phyloP scores from a whole-genome alignment of 176 grass and related monocot genomes.

The Carex pumila region DNA sequence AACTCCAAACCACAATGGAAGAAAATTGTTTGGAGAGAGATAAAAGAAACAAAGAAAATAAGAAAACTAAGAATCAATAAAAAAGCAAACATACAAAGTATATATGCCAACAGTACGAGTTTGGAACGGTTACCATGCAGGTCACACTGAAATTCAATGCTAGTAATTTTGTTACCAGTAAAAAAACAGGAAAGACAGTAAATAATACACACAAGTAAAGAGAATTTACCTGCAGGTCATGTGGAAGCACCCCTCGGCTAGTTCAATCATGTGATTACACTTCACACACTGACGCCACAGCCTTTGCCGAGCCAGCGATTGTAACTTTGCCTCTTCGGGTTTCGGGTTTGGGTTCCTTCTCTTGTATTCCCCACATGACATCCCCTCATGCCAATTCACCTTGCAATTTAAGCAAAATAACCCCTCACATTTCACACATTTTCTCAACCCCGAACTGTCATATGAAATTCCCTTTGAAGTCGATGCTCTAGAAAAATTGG shows the following conservation, averaged over 20 bases:
- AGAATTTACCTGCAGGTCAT: slow-evolving; percentile 64
- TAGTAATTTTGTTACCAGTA: background rate
- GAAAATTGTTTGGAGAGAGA: background rate
- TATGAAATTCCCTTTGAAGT: slow-evolving; percentile 28
- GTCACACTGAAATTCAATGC: background rate
- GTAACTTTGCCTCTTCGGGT: slow-evolving; percentile 41
- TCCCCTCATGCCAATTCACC: slow-evolving; percentile 56
- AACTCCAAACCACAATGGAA: background rate
- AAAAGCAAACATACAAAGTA: background rate
- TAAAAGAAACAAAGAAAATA: no score
- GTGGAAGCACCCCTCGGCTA: slow-evolving; percentile 55
- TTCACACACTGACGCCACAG: slow-evolving; percentile 59
- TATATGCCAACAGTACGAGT: background rate
- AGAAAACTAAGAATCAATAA: background rate
- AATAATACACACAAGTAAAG: background rate
- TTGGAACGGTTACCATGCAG: background rate
- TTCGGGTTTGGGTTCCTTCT: slow-evolving; percentile 26
- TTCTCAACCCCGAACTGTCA: slow-evolving; percentile 42
- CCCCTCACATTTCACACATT: slow-evolving; percentile 48
- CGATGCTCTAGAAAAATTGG: slow-evolving; percentile 28
- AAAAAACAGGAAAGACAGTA: background rate
- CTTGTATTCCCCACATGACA: slow-evolving; percentile 49
- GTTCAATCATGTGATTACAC: slow-evolving; percentile 86
- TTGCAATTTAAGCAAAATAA: slow-evolving; percentile 73
- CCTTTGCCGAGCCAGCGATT: slow-evolving; percentile 41